Base-by-base conservation (phyloP, 805 yeast genomes). In the Pichia deserticola region DNA sequence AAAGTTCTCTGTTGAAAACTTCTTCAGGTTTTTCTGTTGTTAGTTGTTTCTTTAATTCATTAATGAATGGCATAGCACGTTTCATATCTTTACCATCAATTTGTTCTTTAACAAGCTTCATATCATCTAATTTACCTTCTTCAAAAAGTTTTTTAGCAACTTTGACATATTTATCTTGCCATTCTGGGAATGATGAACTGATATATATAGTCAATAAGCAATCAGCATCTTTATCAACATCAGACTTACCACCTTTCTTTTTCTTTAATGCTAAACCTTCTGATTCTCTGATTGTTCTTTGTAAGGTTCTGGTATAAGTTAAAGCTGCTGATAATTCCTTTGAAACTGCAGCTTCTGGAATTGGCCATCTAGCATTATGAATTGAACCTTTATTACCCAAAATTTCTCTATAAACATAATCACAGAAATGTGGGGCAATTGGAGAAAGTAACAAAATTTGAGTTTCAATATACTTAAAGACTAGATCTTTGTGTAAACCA, bases 11-110 rank as follows among this genome's bases (percentile, higher is more conserved):
- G 76, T 89, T 84, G 76, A 93, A 89, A 29, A 93, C 96, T 47
- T 78, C 78, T 48, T 78, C 80, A 20, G 96, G 82, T 33, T 82
- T 69, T 63, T 86, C 95, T 47, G 69, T 69, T 38, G 75, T 70
- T 57, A 93, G 75, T 72, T 95, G 82, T 64, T 84, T 87, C 70
- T 93, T 90, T 67, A 93, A 74, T 59, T 80, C 73, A 56, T 92
- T 83, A 54, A 93, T 89, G 68, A 90, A 92, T 52, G 98, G 98
- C 98, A 93, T 93, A 52, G 96, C 97, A 60, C 95, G 84, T 78
- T 93, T 93, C 86, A 90, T 87, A 62, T 93, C 98, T 67, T 82
- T 84, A 57, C 87, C 87, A 32, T 73, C 71, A 53, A 86, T 81
- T 64, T 73, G 79, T 57, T 80, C 77, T 66, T 77, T 84, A 59